Evolutionary conservation across 2,329 filamentous ascomycete genomes (phyloP).

Genomic region (Calonectria ilicicola): DNA sequence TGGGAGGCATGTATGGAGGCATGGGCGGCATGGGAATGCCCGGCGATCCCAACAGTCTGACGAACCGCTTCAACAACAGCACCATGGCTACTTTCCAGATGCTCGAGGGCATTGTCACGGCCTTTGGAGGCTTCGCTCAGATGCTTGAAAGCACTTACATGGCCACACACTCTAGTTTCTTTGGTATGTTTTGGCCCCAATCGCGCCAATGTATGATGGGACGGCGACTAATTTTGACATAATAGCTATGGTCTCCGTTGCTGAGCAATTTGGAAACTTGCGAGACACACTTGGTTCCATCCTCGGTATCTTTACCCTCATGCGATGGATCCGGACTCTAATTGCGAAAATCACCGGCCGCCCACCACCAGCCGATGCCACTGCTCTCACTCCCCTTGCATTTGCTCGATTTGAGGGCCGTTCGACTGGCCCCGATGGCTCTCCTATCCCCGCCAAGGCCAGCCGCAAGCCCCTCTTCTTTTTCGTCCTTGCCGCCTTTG

Average conservation of each 20-base stretch:
- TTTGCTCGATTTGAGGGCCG: slow-evolving; percentile 91
- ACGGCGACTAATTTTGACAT: slow-evolving; percentile 18
- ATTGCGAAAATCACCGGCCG: slow-evolving; percentile 94
- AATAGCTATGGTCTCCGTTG: slow-evolving; percentile 97
- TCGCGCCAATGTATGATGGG: background rate
- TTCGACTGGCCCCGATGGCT: slow-evolving; percentile 69
- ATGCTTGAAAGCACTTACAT: slow-evolving; percentile 99
- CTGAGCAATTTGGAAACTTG: slow-evolving; percentile 95
- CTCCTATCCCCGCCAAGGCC: slow-evolving; percentile 75
- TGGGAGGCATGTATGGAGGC: slow-evolving; percentile 52
- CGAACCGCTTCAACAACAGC: slow-evolving; percentile 94
- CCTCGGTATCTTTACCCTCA: slow-evolving; percentile 93
- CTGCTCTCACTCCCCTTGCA: slow-evolving; percentile 86
- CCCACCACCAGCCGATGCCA: slow-evolving; percentile 88
- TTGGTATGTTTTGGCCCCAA: slow-evolving; percentile 71
- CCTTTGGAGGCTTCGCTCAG: slow-evolving; percentile 97
- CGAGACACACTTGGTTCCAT: slow-evolving; percentile 94
- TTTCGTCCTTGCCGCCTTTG: slow-evolving; percentile 94
- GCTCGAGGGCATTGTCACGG: slow-evolving; percentile 95
- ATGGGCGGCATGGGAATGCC: slow-evolving; percentile 66
- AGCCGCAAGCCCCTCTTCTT: slow-evolving; percentile 97
- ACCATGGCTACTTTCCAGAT: slow-evolving; percentile 98
- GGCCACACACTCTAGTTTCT: slow-evolving; percentile 99
- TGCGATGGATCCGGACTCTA: slow-evolving; percentile 93
- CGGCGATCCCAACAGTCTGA: slow-evolving; percentile 93